phyloP scores from a whole-genome alignment of 371 early-diverging fungal species.

The Mucor piriformis region DNA sequence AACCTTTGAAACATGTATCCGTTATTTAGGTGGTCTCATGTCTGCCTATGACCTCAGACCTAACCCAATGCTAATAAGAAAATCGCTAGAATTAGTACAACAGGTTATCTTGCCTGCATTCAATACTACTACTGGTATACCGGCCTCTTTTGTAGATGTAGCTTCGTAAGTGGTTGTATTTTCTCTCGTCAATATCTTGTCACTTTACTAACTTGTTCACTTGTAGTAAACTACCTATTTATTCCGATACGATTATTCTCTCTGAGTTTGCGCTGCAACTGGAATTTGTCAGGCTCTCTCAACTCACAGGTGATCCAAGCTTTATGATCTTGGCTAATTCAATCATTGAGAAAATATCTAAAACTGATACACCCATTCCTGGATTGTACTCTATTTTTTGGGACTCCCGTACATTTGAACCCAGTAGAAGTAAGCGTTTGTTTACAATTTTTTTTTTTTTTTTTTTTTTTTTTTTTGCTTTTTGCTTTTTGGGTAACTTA shows the following conservation, averaged over 20 bases:
- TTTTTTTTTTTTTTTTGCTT: neutral
- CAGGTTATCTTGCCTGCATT: conserved; percentile 45
- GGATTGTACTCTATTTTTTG: conserved; percentile 76
- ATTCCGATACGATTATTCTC: conserved; percentile 52
- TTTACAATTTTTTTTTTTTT: neutral
- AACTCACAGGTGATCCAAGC: conserved; percentile 69
- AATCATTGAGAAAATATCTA: conserved; percentile 60
- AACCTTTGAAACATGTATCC: conserved; percentile 79
- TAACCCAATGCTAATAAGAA: conserved; percentile 58
- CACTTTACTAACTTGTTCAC: too few species aligned
- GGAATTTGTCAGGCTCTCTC: conserved; percentile 82
- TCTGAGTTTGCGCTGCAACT: conserved; percentile 90
- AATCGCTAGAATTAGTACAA: conserved; percentile 33
- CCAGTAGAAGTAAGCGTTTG: conserved; percentile 38
- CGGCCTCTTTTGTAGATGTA: conserved; percentile 72
- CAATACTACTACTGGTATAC: conserved; percentile 71
- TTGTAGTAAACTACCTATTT: conserved; percentile 19
- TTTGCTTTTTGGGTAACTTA: neutral
- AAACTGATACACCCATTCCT: conserved; percentile 54
- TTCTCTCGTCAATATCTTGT: too few species aligned
- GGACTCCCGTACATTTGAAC: conserved; percentile 29
- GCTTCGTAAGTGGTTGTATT: conserved; percentile 23
- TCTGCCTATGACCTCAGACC: conserved; percentile 63
- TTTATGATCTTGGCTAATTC: conserved; percentile 70
- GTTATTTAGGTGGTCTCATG: conserved; percentile 74